A percentile compares a stretch with the other conserved stretches of the same genome.
These are phyloP conservation scores for Withania somnifera DNA, from an alignment of 305 asterid species.

Conservation along the genomic window DNA sequence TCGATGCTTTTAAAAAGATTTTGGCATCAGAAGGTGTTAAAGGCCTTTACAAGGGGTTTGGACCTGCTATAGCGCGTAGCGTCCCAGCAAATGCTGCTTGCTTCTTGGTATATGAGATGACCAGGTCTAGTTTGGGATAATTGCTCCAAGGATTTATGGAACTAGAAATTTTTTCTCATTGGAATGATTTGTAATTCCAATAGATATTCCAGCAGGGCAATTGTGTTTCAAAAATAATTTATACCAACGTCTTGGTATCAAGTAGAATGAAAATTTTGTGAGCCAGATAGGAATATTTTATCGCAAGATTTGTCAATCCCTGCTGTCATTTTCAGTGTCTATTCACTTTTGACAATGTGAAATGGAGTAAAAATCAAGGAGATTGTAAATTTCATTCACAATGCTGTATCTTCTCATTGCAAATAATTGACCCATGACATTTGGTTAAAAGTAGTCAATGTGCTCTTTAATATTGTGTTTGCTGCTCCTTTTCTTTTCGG, in stretches of 20 bases:
- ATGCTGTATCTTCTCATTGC: background rate
- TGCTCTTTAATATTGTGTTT: background rate
- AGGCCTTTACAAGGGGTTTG: slow-evolving; percentile 87
- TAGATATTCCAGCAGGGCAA: background rate
- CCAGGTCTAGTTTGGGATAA: slow-evolving; percentile 74
- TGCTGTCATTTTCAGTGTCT: background rate
- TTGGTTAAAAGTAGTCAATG: background rate
- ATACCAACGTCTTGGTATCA: background rate
- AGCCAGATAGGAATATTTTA: background rate
- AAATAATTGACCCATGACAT: background rate
- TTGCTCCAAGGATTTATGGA: background rate
- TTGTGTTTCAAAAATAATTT: background rate
- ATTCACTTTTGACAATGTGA: background rate
- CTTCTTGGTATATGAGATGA: slow-evolving; percentile 83
- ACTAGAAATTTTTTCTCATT: background rate
- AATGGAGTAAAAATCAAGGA: background rate
- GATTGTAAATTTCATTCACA: background rate
- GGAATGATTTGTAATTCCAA: background rate
- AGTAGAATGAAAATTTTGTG: background rate
- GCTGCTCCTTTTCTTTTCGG: background rate
- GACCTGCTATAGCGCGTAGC: slow-evolving; percentile 93
- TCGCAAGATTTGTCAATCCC: background rate
- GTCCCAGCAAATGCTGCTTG: slow-evolving; percentile 93
- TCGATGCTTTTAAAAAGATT: slow-evolving; percentile 64
- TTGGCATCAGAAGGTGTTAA: slow-evolving; percentile 65